Conservation (phyloP, 2,329 filamentous ascomycete genomes). For the Neospermospora avenae region DNA sequence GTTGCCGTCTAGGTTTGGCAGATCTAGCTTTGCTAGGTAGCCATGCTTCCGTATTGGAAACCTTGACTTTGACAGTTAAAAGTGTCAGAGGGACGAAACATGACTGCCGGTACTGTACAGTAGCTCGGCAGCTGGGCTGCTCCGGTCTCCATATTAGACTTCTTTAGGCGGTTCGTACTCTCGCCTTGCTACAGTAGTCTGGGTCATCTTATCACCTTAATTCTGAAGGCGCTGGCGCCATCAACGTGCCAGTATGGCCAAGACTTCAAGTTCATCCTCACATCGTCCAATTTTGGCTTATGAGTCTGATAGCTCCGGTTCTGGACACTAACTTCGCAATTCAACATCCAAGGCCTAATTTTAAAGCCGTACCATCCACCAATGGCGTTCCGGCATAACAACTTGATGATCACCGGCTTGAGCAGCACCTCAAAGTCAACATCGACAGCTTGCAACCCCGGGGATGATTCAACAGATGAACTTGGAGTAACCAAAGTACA, state of each 20-base stretch:
- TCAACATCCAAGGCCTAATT: too few species aligned
- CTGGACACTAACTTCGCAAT: too few species aligned
- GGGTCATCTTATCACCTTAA: constrained; percentile 2
- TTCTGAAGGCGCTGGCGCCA: not conserved
- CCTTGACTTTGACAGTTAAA: not conserved
- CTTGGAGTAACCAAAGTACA: not conserved
- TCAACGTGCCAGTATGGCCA: not conserved
- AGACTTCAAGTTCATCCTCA: not conserved
- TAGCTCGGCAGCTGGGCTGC: not conserved
- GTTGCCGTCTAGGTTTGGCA: too few species aligned
- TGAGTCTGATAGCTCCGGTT: not conserved
- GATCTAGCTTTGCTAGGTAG: not conserved
- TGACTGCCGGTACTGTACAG: not conserved
- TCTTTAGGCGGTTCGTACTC: not conserved
- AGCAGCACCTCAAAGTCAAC: not conserved
- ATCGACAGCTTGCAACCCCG: not conserved
- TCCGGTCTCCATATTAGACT: not conserved
- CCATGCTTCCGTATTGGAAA: not conserved
- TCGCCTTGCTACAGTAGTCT: too few species aligned
- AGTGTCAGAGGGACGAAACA: not conserved
- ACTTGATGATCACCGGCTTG: not conserved
- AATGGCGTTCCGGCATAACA: too few species aligned
- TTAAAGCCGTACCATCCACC: too few species aligned
- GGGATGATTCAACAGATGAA: not conserved
- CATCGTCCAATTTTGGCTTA: not conserved